Percentiles rank a stretch among this genome's conserved stretches.
phyloP scores from a whole-genome alignment of 2,329 filamentous ascomycete genomes.

The Alternaria rosae region DNA sequence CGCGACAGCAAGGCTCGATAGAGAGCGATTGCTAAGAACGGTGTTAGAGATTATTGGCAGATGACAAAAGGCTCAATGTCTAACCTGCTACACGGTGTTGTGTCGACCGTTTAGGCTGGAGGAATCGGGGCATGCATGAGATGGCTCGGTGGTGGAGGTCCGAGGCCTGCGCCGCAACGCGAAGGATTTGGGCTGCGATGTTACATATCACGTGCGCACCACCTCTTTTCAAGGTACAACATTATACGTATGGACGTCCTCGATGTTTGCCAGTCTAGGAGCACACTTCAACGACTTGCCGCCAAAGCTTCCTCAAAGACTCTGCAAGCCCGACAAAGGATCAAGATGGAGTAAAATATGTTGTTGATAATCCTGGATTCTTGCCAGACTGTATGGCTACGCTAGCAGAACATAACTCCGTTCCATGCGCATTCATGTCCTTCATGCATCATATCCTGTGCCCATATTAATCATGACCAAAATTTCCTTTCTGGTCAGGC shows the following conservation, averaged over 20 bases:
- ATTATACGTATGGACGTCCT: not conserved
- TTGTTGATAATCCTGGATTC: conserved; percentile 19
- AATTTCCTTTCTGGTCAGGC: not conserved
- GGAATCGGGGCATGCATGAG: conserved; percentile 56
- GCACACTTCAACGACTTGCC: not conserved
- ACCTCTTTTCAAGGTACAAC: not conserved
- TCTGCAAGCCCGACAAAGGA: not conserved
- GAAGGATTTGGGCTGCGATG: conserved; percentile 20
- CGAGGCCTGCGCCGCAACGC: conserved; percentile 8
- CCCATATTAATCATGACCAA: not conserved
- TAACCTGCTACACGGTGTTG: conserved; percentile 62
- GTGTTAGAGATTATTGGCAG: conserved; percentile 9
- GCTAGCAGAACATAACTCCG: conserved; percentile 37
- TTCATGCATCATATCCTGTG: conserved; percentile 7
- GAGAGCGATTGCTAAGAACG: conserved; percentile 67
- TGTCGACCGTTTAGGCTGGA: conserved; percentile 56
- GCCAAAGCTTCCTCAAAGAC: not conserved
- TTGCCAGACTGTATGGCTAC: conserved; percentile 16
- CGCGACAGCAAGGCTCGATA: conserved; percentile 73
- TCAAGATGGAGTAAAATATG: not conserved
- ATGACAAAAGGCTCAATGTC: conserved; percentile 6
- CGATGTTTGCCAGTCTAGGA: not conserved
- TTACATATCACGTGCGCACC: conserved; percentile 33
- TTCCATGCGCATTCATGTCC: conserved; percentile 37
- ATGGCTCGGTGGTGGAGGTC: conserved; percentile 20